Evolutionary conservation across 257 asterid species (phyloP).

Genomic region (Schizonepeta tenuifolia): DNA sequence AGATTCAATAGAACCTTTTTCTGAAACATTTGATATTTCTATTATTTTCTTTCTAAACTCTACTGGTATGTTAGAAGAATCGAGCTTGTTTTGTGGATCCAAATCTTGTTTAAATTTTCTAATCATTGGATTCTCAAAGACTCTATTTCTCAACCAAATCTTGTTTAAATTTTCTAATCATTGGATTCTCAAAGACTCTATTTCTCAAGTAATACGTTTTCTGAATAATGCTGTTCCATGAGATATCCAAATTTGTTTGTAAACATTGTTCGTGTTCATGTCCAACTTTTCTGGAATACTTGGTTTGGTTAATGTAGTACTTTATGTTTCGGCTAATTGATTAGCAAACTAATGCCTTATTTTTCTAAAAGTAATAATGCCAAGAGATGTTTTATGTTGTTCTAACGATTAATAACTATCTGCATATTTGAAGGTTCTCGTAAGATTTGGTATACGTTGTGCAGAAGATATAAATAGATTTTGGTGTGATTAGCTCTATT

Average conservation of each 20-base stretch:
- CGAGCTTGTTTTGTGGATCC: neutral
- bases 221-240: too few species aligned
- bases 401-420: too few species aligned
- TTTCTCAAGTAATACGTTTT: too few species aligned
- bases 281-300: slow-evolving; percentile 2
- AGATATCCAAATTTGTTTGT: slow-evolving; percentile 5
- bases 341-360: neutral
- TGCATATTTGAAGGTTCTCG: neutral
- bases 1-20: neutral
- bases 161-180: too few species aligned
- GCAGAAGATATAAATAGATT: slow-evolving; percentile 10
- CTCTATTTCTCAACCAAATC: slow-evolving; percentile 4
- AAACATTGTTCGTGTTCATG: slow-evolving; percentile 2
- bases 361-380: neutral
- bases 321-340: slow-evolving; percentile 15
- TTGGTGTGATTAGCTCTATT: slow-evolving; percentile 20
- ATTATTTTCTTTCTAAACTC: neutral
- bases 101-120: neutral
- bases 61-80: neutral
- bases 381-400: neutral
- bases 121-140: neutral
- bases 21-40: neutral
- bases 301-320: slow-evolving; percentile 5
- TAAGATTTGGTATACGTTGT: slow-evolving; percentile 1
- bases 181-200: too few species aligned